Evolutionary conservation across 495 filamentous ascomycete genomes (phyloP).

Genomic region (Amphirosellinia nigrospora): DNA sequence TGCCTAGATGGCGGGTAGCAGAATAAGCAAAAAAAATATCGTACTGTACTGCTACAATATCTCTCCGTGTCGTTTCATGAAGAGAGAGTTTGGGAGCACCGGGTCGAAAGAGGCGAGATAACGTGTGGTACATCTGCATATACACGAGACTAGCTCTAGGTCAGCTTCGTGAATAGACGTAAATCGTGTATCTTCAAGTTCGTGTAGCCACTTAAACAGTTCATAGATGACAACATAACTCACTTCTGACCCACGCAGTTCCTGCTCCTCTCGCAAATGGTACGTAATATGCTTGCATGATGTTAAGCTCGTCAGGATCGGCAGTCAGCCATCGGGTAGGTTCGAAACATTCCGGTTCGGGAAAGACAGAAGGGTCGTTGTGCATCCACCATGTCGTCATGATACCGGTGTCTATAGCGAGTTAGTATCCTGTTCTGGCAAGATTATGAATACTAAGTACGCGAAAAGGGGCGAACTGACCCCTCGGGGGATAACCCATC

Average conservation of each 20-base stretch:
- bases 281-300: background rate
- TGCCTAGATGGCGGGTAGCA: too few relatives aligned
- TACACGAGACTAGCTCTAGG: background rate
- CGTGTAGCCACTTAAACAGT: background rate
- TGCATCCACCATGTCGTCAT: constrained; percentile 42
- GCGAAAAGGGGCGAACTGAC: background rate
- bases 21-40: too few relatives aligned
- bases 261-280: background rate
- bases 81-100: background rate
- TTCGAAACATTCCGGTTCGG: constrained; percentile 44
- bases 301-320: background rate
- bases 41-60: constrained; percentile 11
- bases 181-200: too few relatives aligned
- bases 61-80: background rate
- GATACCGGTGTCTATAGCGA: constrained; percentile 27
- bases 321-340: constrained; percentile 52
- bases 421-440: background rate
- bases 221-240: background rate
- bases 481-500: background rate
- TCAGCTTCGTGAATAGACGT: background rate
- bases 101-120: constrained; percentile 9
- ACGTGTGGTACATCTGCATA: constrained; percentile 10
- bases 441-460: background rate
- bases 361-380: constrained; percentile 45
- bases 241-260: background rate